These are phyloP conservation scores for Pichia sp. DNA, from an alignment of 1,139 yeast genomes.

Conservation along the genomic window DNA sequence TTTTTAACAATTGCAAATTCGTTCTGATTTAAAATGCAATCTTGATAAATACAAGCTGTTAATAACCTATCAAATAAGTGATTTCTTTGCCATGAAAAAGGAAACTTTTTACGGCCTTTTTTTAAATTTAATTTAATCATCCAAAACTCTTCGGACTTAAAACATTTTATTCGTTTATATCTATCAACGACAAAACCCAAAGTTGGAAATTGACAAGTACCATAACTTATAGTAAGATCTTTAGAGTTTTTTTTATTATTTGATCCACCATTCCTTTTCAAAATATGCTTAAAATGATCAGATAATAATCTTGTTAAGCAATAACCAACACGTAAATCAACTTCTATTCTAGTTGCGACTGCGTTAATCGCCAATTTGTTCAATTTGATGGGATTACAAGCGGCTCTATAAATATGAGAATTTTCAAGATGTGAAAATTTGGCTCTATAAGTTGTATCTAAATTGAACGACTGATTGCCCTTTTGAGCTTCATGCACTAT, in stretches of 20 bases:
- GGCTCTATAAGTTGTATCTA: conserved; percentile 58
- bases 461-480: conserved; percentile 43
- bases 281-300: conserved; percentile 34
- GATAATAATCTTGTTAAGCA: conserved; percentile 80
- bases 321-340: conserved; percentile 85
- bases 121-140: conserved; percentile 47
- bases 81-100: conserved; percentile 61
- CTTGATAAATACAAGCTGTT: conserved; percentile 58
- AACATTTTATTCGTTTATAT: conserved; percentile 64
- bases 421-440: conserved; percentile 83
- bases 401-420: conserved; percentile 68
- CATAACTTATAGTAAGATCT: conserved; percentile 54
- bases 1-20: conserved; percentile 46
- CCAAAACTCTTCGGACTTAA: conserved; percentile 81
- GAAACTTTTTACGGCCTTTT: conserved; percentile 35
- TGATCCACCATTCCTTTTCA: conserved; percentile 10
- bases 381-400: conserved; percentile 54
- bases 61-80: conserved; percentile 68
- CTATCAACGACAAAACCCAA: conserved; percentile 96
- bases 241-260: background rate
- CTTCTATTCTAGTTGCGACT: conserved; percentile 76
- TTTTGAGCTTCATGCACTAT: conserved; percentile 60
- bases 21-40: conserved; percentile 41
- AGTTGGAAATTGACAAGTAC: conserved; percentile 96
- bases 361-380: conserved; percentile 75